Evolutionary conservation across 1,284 basidiomycete genomes (phyloP), one percentile per base, ranked within the genome.

Genomic region (Moesziomyces globuligerus): DNA sequence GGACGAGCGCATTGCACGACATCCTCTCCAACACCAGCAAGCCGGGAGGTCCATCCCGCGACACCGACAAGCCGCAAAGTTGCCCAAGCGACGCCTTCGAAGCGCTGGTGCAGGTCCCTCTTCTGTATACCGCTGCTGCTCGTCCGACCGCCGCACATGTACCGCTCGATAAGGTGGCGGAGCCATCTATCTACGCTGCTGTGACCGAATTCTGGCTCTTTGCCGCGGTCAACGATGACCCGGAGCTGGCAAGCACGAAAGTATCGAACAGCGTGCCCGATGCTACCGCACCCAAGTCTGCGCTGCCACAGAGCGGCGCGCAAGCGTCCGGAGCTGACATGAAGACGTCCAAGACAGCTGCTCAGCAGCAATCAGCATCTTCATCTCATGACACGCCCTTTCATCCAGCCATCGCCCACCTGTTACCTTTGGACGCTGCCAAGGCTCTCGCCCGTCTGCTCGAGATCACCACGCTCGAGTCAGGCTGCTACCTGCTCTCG

Each of bases 181-280:
- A 44, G n/a, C 7, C n/a, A 11, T 7, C 18, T 7, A 20, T 40
- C 2, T 17, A 10, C n/a, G 28, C 10, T 7, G 10, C 55, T 17
- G 13, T 9, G 2, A 36, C 43, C 15, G 51, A 55, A 5, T 18
- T 59, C 26, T 66, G 62, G 62, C 24, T 66, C 17, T 66, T 66
- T 23, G 34, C 49, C 13, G 47, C 21, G 11, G 25, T 41, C n/a
- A 41, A 46, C n/a, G 46, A 53, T 18, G n/a, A 52, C n/a, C 25
- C 36, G 5, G 41, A 34, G 1, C 28, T 41, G 24, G n/a, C 5
- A 0, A 40, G 29, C 21, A 41, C 38, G 4, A 13, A 29, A 6
- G 6, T n/a, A 11, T 26, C 43, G 4, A 25, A 0, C 21, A 24
- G 18, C 21, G 32, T 7, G 13, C 25, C 9, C 8, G 50, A 47